A percentile compares a stretch with the other conserved stretches of the same genome.
Evolutionary conservation across 2,329 filamentous ascomycete genomes (phyloP).

Genomic region (Penicillium paneum): DNA sequence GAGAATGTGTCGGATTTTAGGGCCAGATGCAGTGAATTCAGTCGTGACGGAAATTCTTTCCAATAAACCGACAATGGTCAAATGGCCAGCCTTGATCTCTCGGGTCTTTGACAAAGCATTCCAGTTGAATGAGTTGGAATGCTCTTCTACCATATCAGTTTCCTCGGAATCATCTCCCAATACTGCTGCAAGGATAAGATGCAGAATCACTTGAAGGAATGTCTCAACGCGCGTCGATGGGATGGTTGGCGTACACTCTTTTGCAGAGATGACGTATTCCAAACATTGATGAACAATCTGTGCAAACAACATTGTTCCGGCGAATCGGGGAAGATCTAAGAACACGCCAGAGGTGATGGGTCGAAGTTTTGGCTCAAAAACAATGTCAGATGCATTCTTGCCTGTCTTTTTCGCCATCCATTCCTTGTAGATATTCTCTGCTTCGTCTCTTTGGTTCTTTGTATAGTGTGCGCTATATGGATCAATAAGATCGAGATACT

Average conservation of each 20-base stretch:
- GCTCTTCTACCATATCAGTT: constrained; percentile 48
- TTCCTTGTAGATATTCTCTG: constrained; percentile 82
- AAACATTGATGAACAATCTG: constrained; percentile 88
- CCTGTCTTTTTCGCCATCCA: constrained; percentile 85
- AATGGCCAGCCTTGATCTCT: constrained; percentile 38
- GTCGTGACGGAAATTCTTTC: constrained; percentile 60
- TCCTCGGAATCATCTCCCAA: constrained; percentile 71
- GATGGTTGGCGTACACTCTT: constrained; percentile 67
- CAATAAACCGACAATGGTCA: constrained; percentile 54
- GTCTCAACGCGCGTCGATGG: constrained; percentile 81
- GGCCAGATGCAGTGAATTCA: constrained; percentile 75
- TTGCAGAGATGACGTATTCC: constrained; percentile 71
- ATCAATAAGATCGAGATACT: constrained; percentile 84
- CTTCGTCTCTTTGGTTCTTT: constrained; percentile 95
- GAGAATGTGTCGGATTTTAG: constrained; percentile 79
- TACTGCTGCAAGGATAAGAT: constrained; percentile 80
- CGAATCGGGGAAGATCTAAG: constrained; percentile 71
- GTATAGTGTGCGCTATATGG: constrained; percentile 95
- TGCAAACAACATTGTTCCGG: constrained; percentile 77
- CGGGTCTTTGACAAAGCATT: constrained; percentile 65
- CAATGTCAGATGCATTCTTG: constrained; percentile 74
- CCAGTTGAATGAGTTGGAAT: constrained; percentile 65
- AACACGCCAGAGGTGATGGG: constrained; percentile 76
- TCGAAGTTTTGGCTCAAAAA: constrained; percentile 83
- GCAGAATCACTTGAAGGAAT: constrained; percentile 86